These are phyloP conservation scores for Beta corolliflora DNA, from an alignment of 179 eudicot genomes.

Conservation along the genomic window DNA sequence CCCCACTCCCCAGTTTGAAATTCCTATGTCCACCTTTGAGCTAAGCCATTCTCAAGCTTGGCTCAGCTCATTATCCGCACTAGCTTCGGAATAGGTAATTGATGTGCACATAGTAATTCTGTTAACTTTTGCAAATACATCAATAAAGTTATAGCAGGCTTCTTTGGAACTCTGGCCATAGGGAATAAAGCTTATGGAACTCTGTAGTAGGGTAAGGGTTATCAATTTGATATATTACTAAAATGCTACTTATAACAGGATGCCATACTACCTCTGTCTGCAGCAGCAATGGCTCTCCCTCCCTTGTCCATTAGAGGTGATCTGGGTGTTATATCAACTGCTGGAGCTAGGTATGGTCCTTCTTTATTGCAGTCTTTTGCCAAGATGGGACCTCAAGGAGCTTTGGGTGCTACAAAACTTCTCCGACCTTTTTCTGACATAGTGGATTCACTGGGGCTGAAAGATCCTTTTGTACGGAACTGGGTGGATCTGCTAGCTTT, in stretches of 20 bases:
- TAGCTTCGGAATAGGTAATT: not conserved
- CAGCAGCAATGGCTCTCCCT: conserved; percentile 97
- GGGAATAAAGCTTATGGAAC: not conserved
- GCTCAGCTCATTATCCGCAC: not conserved
- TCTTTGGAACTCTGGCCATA: not conserved
- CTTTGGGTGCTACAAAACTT: conserved; percentile 92
- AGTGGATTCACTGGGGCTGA: conserved; percentile 71
- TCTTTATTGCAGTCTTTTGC: conserved; percentile 80
- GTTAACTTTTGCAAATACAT: not conserved
- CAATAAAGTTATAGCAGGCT: not conserved
- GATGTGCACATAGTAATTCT: not conserved
- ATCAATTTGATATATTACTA: conserved; percentile 4
- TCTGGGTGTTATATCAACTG: conserved; percentile 85
- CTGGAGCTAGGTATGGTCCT: conserved; percentile 83
- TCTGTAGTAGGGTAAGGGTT: not conserved
- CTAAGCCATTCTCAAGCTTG: too few relatives aligned
- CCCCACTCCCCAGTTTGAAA: too few relatives aligned
- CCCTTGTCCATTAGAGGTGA: conserved; percentile 95
- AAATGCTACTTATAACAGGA: conserved; percentile 49
- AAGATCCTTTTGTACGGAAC: conserved; percentile 88
- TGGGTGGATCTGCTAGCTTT: conserved; percentile 96
- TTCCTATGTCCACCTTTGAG: too few relatives aligned
- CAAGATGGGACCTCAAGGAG: conserved; percentile 89
- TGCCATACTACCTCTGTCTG: conserved; percentile 82
- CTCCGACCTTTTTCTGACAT: conserved; percentile 91